These are phyloP conservation scores for Lactifluus pinguis DNA, from an alignment of 768 basidiomycete genomes.

Conservation along the genomic window DNA sequence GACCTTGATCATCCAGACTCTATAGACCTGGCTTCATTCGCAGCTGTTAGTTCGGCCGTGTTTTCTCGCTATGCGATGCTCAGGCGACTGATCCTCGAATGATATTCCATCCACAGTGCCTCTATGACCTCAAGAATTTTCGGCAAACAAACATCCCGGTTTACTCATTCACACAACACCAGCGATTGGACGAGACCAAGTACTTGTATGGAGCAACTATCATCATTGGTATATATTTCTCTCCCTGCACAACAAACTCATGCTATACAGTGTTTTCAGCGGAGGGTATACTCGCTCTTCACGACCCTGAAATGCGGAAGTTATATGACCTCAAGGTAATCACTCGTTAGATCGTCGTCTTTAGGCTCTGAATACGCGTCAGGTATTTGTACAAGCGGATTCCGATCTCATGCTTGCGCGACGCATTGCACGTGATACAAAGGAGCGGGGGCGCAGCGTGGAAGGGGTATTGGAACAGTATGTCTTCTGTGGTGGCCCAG, in stretches of 20 bases:
- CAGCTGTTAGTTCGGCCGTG: slow-evolving; percentile 42
- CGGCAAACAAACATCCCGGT: slow-evolving; percentile 83
- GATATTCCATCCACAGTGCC: slow-evolving; percentile 42
- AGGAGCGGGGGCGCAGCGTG: slow-evolving; percentile 79
- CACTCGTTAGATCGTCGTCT: not conserved
- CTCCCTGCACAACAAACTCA: not conserved
- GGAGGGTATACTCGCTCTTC: slow-evolving; percentile 88
- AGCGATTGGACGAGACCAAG: slow-evolving; percentile 66
- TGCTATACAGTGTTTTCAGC: slow-evolving; percentile 32
- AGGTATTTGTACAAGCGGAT: slow-evolving; percentile 90
- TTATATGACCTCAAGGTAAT: slow-evolving; percentile 86
- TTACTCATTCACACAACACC: slow-evolving; percentile 90
- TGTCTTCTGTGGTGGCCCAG: slow-evolving; percentile 18
- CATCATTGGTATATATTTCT: slow-evolving; percentile 61
- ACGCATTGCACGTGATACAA: slow-evolving; percentile 78
- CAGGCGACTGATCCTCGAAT: not conserved
- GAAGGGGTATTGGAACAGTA: slow-evolving; percentile 87
- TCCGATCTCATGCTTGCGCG: slow-evolving; percentile 96
- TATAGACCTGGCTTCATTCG: slow-evolving; percentile 84
- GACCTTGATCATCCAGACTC: slow-evolving; percentile 93
- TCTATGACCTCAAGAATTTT: slow-evolving; percentile 78
- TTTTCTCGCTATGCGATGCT: slow-evolving; percentile 2
- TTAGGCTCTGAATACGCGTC: not conserved
- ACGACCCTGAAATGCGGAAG: slow-evolving; percentile 66
- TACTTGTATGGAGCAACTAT: slow-evolving; percentile 92